Percentiles rank a stretch among this genome's conserved stretches.
These are phyloP conservation scores for Curvularia spicifera DNA, from an alignment of 2,329 filamentous ascomycete species.

Conservation along the genomic window DNA sequence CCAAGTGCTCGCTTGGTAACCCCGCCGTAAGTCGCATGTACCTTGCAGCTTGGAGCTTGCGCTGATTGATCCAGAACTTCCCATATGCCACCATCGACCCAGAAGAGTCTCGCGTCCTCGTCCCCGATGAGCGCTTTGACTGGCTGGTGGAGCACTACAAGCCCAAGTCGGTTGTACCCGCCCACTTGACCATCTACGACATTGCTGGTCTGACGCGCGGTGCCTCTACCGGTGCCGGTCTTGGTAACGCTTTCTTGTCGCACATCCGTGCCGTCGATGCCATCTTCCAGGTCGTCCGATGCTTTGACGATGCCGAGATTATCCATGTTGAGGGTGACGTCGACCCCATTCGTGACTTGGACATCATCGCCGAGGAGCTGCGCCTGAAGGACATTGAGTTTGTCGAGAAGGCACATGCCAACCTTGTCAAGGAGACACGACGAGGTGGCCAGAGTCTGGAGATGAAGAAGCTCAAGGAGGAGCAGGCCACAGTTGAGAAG, in stretches of 20 bases:
- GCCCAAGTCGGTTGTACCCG: constrained; percentile 95
- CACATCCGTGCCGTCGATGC: constrained; percentile 98
- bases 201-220: constrained; percentile 96
- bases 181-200: constrained; percentile 97
- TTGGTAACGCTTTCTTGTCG: constrained; percentile 97
- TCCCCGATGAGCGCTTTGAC: constrained; percentile 94
- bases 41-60: background rate
- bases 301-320: constrained; percentile 98
- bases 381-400: constrained; percentile 99
- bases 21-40: constrained; percentile 73
- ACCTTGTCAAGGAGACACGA: constrained; percentile 90
- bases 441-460: constrained; percentile 94
- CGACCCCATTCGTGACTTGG: constrained; percentile 89
- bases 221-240: constrained; percentile 94
- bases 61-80: constrained; percentile 73
- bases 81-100: constrained; percentile 99
- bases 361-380: constrained; percentile 96
- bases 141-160: constrained; percentile 97
- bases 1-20: constrained; percentile 95
- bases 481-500: constrained; percentile 92
- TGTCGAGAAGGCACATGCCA: constrained; percentile 91
- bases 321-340: constrained; percentile 99
- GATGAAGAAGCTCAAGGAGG: constrained; percentile 96
- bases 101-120: constrained; percentile 95
- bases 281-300: constrained; percentile 96